Conservation (phyloP, 352 stramenopile species). For the Globisporangium perplexum region DNA sequence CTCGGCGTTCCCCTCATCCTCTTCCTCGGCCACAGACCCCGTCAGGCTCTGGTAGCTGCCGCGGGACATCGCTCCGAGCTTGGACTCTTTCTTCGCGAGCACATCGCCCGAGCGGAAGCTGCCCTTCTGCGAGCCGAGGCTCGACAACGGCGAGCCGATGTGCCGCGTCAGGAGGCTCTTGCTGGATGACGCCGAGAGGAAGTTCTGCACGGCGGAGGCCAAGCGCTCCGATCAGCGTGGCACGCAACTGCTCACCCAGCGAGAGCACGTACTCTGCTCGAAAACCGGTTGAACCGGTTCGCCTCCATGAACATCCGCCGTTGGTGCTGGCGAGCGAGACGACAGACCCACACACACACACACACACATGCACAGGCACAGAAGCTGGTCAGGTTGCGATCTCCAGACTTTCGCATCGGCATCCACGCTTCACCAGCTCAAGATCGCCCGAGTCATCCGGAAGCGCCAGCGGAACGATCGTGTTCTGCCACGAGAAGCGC, state of each 20-base stretch:
- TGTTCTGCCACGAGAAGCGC: constrained; percentile 24
- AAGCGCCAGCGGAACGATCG: constrained; percentile 33
- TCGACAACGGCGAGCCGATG: constrained; percentile 13
- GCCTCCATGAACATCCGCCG: constrained; percentile 60
- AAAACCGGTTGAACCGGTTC: constrained; percentile 42
- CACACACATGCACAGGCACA: neutral
- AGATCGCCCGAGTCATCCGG: constrained; percentile 38
- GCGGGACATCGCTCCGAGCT: constrained; percentile 8
- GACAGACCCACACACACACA: neutral
- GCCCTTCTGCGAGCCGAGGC: constrained; percentile 5
- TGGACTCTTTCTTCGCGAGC: constrained; percentile 19
- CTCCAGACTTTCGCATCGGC: neutral
- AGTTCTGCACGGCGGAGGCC: constrained; percentile 19
- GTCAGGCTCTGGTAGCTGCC: constrained; percentile 14
- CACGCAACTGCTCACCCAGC: no score
- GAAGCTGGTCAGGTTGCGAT: neutral
- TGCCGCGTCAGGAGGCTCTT: constrained; percentile 24
- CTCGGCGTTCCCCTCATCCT: neutral
- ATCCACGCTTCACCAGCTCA: constrained; percentile 32
- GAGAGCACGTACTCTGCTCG: constrained; percentile 24
- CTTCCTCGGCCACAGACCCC: constrained; percentile 6
- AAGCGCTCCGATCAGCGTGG: neutral
- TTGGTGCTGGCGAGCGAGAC: constrained; percentile 27
- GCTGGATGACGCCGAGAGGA: constrained; percentile 38
- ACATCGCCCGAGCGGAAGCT: constrained; percentile 9